These are phyloP conservation scores for Xylariales sp. DNA, from an alignment of 2,329 filamentous ascomycete genomes.

Conservation along the genomic window DNA sequence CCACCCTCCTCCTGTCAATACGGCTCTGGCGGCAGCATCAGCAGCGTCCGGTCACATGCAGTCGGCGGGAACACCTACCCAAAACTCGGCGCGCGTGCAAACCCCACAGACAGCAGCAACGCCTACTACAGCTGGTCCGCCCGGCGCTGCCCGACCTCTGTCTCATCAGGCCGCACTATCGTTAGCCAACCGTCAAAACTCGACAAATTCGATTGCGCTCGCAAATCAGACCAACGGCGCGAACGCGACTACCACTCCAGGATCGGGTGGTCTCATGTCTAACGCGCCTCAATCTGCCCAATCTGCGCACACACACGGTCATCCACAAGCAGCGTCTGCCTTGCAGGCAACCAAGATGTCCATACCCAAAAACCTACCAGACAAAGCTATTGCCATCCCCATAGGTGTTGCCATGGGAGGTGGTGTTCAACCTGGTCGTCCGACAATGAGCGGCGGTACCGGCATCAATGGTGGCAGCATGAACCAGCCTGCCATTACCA, in stretches of 20 bases:
- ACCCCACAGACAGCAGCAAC: constrained; percentile 38
- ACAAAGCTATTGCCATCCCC: constrained; percentile 63
- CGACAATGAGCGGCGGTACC: constrained; percentile 77
- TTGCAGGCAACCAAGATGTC: constrained; percentile 61
- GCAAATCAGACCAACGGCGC: constrained; percentile 22
- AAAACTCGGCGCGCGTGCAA: constrained; percentile 41
- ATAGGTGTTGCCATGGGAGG: constrained; percentile 66
- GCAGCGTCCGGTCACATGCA: constrained; percentile 32
- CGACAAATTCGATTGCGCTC: constrained; percentile 8
- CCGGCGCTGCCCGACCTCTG: constrained; percentile 17
- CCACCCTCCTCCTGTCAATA: constrained; percentile 44
- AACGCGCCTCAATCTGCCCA: constrained; percentile 28
- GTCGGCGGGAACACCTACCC: constrained; percentile 44
- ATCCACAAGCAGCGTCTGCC: constrained; percentile 38
- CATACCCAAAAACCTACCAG: constrained; percentile 73
- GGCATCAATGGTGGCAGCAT: constrained; percentile 77
- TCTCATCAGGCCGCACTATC: constrained; percentile 26
- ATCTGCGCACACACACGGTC: constrained; percentile 39
- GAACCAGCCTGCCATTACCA: constrained; percentile 78
- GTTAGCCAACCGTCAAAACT: constrained; percentile 19
- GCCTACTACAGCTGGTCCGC: constrained; percentile 4
- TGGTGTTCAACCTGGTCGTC: constrained; percentile 62
- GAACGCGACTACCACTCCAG: constrained; percentile 20
- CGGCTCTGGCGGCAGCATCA: constrained; percentile 35
- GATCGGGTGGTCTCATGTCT: constrained; percentile 16